Evolutionary conservation across 176 grass and related monocot species (phyloP).

Genomic region (Zoysia japonica): DNA sequence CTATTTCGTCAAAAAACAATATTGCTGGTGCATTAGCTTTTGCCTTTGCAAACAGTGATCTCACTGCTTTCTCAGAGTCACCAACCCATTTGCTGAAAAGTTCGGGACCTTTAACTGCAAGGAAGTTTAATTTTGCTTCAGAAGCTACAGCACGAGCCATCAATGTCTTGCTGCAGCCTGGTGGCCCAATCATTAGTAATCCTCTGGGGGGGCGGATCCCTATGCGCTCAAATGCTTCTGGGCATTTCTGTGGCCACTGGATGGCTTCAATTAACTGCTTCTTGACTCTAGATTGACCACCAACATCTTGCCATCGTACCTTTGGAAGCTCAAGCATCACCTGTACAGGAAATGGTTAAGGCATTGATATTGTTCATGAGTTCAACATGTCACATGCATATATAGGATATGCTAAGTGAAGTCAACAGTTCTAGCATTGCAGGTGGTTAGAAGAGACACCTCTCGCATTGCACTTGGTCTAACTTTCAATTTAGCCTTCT

Average conservation of each 20-base stretch:
- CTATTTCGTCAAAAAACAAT: constrained; percentile 98
- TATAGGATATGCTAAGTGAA: neutral
- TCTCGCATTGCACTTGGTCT: constrained; percentile 95
- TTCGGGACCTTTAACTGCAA: constrained; percentile 94
- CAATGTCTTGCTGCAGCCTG: constrained; percentile 95
- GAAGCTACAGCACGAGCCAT: constrained; percentile 95
- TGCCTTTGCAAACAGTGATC: constrained; percentile 76
- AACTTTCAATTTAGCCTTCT: constrained; percentile 87
- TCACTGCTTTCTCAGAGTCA: constrained; percentile 95
- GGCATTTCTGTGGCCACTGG: constrained; percentile 69
- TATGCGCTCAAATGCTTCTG: constrained; percentile 64
- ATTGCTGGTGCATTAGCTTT: constrained; percentile 85
- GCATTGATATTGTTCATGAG: neutral
- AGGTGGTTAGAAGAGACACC: constrained; percentile 47
- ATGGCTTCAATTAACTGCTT: constrained; percentile 83
- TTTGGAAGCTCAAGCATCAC: constrained; percentile 90
- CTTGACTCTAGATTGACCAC: constrained; percentile 80
- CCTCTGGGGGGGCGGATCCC: constrained; percentile 70
- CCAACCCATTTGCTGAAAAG: constrained; percentile 99
- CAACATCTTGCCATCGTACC: constrained; percentile 86
- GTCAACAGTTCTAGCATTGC: neutral
- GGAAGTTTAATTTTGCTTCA: constrained; percentile 90
- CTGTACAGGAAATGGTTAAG: constrained; percentile 44
- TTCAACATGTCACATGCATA: constrained; percentile 16
- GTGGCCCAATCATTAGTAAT: constrained; percentile 89